Conservation (phyloP, 331 rosid species). For the Phaseolus coccineus region DNA sequence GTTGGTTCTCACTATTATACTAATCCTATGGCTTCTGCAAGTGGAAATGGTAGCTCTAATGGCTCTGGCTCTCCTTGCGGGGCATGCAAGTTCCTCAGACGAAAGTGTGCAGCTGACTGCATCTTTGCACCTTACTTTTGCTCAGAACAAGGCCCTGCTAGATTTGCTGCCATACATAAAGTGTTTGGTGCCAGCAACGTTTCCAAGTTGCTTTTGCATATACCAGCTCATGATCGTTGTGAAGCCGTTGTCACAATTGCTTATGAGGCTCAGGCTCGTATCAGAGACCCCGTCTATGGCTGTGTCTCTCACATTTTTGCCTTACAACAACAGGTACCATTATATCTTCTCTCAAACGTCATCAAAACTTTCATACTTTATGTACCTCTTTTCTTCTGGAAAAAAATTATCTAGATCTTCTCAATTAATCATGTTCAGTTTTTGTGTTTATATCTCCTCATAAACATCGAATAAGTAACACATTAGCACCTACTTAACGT, state of each 20-base stretch:
- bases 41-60: slow-evolving; percentile 42
- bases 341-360: neutral
- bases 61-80: slow-evolving; percentile 92
- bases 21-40: slow-evolving; percentile 60
- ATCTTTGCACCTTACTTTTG: slow-evolving; percentile 94
- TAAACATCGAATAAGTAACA: neutral
- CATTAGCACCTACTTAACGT: neutral
- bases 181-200: slow-evolving; percentile 98
- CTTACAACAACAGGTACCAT: slow-evolving; percentile 87
- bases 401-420: neutral
- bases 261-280: slow-evolving; percentile 95
- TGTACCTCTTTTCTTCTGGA: neutral
- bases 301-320: slow-evolving; percentile 96
- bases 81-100: slow-evolving; percentile 93
- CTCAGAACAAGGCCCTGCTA: slow-evolving; percentile 84
- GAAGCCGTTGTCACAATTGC: slow-evolving; percentile 96
- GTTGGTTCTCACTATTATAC: slow-evolving; percentile 24
- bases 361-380: neutral
- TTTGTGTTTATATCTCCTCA: neutral
- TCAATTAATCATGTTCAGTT: neutral
- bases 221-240: slow-evolving; percentile 85
- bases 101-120: slow-evolving; percentile 88
- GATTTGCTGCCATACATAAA: slow-evolving; percentile 95
- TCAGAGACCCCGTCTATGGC: slow-evolving; percentile 96
- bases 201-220: slow-evolving; percentile 75